Evolutionary conservation across 2,329 filamentous ascomycete genomes (phyloP).

Genomic region (Aspergillus floridensis): DNA sequence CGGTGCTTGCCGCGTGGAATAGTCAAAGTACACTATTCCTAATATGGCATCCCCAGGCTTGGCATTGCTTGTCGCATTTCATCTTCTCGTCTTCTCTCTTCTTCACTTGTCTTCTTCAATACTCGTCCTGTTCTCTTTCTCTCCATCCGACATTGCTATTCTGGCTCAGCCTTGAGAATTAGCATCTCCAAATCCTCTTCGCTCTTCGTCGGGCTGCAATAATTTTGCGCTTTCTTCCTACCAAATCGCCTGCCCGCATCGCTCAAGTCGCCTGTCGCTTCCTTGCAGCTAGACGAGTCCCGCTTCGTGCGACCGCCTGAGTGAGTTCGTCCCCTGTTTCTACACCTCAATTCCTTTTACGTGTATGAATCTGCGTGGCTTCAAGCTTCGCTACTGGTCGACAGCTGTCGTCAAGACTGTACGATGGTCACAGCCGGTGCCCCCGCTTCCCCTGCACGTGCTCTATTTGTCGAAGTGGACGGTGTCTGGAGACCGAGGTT

Average conservation of each 20-base stretch:
- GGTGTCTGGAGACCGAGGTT: neutral
- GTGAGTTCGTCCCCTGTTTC: neutral
- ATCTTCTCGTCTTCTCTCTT: neutral
- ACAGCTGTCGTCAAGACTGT: neutral
- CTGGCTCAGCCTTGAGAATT: neutral
- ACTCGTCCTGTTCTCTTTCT: neutral
- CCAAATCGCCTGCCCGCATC: neutral
- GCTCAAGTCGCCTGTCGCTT: neutral
- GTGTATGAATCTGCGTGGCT: neutral
- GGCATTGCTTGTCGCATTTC: conserved; percentile 14
- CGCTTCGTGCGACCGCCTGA: conserved; percentile 2
- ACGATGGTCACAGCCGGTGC: neutral
- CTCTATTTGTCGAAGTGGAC: neutral
- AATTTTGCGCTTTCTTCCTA: neutral
- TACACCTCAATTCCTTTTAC: neutral
- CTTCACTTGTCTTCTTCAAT: neutral
- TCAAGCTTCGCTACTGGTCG: neutral
- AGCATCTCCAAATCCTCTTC: neutral
- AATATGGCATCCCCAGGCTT: conserved; percentile 22
- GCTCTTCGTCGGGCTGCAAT: neutral
- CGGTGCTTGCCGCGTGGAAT: neutral
- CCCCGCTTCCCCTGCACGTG: neutral
- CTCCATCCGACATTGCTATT: neutral
- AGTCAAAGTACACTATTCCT: conserved; percentile 12
- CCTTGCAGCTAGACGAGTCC: neutral